Evolutionary conservation across 2,329 filamentous ascomycete species (phyloP).

Genomic region (Pyricularia pennisetigena): DNA sequence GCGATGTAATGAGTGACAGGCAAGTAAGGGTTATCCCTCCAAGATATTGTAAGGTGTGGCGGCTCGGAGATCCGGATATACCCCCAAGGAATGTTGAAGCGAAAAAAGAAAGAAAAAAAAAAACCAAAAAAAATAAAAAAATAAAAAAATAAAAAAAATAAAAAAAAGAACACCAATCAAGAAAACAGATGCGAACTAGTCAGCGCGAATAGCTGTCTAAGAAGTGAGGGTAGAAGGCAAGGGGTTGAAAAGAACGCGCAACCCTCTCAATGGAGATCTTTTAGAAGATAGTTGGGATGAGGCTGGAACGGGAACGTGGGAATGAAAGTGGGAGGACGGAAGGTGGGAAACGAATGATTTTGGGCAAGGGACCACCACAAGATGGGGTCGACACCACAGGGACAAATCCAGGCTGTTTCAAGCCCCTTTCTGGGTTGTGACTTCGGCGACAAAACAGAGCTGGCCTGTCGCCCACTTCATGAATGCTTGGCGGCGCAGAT

Average conservation of each 20-base stretch:
- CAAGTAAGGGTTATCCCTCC: background rate
- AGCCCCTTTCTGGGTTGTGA: background rate
- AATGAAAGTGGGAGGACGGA: background rate
- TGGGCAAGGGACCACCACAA: background rate
- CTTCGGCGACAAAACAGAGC: background rate
- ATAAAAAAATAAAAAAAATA: background rate
- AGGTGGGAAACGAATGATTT: background rate
- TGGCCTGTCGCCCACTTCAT: background rate
- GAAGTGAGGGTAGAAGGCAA: background rate
- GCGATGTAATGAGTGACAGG: background rate
- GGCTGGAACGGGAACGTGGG: background rate
- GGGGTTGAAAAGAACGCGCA: constrained; percentile 5
- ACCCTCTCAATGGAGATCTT: constrained; percentile 3
- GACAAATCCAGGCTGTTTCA: background rate
- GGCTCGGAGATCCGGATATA: background rate
- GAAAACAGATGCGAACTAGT: background rate
- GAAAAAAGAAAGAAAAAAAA: background rate
- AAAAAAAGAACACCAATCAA: constrained; percentile 1
- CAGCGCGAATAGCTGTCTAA: background rate
- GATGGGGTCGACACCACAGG: background rate
- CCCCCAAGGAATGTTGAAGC: too few relatives aligned
- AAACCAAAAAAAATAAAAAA: background rate
- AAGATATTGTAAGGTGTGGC: background rate
- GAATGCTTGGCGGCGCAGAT: background rate
- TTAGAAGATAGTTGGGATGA: background rate